Base-by-base conservation (phyloP, 2,329 filamentous ascomycete species). In the Alternaria gansuensis region DNA sequence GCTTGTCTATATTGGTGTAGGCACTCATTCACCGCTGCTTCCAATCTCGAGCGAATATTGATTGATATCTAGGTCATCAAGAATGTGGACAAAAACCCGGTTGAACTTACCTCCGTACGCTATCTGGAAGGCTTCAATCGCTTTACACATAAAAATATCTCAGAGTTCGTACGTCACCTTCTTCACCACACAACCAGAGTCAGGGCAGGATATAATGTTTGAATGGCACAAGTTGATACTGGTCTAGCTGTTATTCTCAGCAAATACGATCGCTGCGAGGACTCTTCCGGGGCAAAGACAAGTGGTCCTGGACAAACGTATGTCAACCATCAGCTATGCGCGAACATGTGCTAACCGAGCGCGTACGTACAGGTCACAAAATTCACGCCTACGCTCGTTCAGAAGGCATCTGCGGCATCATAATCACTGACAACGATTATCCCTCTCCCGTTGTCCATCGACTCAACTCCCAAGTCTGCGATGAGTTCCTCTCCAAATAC, bases 1-100 rank as follows among this genome's bases (percentile, higher is more conserved):
- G 87, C 82, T 95, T 78, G 85, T 90, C 79, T 95, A 95, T 80
- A 92, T 96, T 76, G 92, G 91, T 72, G 92, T 95, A 88, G 65
- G 88, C 76, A 51, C 37, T 62, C 63, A 62, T 63, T 67, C 66
- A 66, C 64, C 69, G 62, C 68, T 54, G 37, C 37, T 40, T 40
- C 10, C 37, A 40, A 23, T 24, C 21, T 40, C 28, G 37, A 23
- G 41, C 3, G 36, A 29, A 65, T 73, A 50, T 70, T 48, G 51
- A 49, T 46, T 46, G 26, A 31, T 51, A 41, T 51, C 59, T 72
- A 96, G 92, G 87, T 96, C 78, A 83, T 95, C 75, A 90, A 90
- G 80, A 95, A 95, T 81, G 88, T 17, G 91, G 74, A 81, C 44
- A 6, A 88, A 90, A 80, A 90, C 92, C 48, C 90, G 49, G 81